Evolutionary conservation across 2,329 filamentous ascomycete species (phyloP), one percentile per base, ranked within the genome.

Genomic region (Aspergillus proliferans): DNA sequence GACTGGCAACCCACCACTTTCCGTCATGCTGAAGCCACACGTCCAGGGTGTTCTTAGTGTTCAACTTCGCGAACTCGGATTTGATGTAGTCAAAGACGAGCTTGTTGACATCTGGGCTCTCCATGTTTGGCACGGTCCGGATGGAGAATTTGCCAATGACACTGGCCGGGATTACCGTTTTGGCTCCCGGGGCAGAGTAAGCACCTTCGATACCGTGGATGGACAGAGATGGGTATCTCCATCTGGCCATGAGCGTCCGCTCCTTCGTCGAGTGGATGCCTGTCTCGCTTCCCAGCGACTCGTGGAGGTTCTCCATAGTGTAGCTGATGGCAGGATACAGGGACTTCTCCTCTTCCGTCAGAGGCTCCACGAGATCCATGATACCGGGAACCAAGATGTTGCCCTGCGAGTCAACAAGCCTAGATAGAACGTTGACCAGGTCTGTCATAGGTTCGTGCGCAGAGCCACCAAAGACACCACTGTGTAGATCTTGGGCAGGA

Each of bases 361-460:
- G 72, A 3, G 91, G 86, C 1, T 89, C 93, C 50, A 98, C 93
- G 61, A 97, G 86, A 64, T 97, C 91, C 71, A 85, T 86, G 64
- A 98, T 85, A 43, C 93, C 93, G n/a, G 89, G 86, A 57, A 98
- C 94, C 66, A 86, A 81, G 64, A 98, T 98, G 72, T 89, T 93
- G 71, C 93, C 93, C 63, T 94, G 71, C 14, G 87, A 85, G 68
- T 96, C 89, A 44, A 98, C 93, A 39, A 98, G 78, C 47, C 84
- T 87, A 50, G 79, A 86, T 69, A 98, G 80, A 48, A 98, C 76
- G 53, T 85, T 83, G 51, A 93, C 83, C 46, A 98, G 76, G 68
- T 98, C 93, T 15, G 92, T 97, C 93, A 98, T 98, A 57, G 93
- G 93, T 77, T 98, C 93, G 69, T 97, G 92, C 6, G 90, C 90